Base-by-base conservation (phyloP, 352 stramenopile genomes). In the Phytophthora kernoviae region DNA sequence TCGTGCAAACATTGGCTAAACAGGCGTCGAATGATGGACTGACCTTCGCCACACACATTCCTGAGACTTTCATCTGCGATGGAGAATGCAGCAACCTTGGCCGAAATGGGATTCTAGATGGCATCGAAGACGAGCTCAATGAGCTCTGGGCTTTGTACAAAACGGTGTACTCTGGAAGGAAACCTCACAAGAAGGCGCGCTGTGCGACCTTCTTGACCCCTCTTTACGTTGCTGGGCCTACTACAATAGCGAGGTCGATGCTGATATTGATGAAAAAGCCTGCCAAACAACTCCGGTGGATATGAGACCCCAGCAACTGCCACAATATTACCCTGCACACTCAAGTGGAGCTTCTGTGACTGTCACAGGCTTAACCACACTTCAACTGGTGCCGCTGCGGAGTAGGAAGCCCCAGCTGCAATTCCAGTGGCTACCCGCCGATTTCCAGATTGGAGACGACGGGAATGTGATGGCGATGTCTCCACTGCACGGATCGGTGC, bases 351-450 rank as follows among this genome's bases (percentile, higher is more conserved):
- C 11, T 34, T 11, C 30, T 11, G 30, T 34, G 30, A 5, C 11
- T 34, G 11, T 34, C 11, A 11, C 30, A 11, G 6, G 30, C 11
- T 34, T 11, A 11, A 34, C 30, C 11, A 5, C 30, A 34, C 11
- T 11, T 11, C 30, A 34, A 11, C 30, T 11, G 6, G 6, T 34
- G 40, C 40, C 22, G 40, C 4, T 14, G 4, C 40, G 3, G 7
- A 18, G 40, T 22, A 14, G n/a, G 5, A 46, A 22, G 26, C n/a
- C 18, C 8, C 17, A 18, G 8, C 17, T n/a, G 18, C 44, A 24
- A 22, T 58, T 50, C 15, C 57, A 65, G 21, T 65, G 57, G 57
- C 48, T 65, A n/a, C 48, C 57, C 12, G 59, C 48, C 10, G 57
- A 65, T 5, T 65, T 65, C 15, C 48, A 58, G 11, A 42, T 58